Conservation (phyloP, 805 yeast genomes). For the Wickerhamomyces ciferrii region DNA sequence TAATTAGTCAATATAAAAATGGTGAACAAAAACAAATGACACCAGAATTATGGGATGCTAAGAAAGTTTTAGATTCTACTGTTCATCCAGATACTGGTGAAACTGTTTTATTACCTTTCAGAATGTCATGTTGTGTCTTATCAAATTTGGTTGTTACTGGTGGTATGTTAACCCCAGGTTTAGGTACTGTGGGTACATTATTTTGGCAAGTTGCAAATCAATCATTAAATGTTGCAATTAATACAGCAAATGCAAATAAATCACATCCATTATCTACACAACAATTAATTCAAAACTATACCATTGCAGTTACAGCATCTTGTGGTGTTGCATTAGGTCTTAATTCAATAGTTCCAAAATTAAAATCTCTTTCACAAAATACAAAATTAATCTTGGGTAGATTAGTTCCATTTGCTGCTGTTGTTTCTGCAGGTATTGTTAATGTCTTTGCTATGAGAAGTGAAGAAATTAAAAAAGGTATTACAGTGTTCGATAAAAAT, state of each 20-base stretch:
- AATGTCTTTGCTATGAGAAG: constrained; percentile 97
- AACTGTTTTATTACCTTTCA: constrained; percentile 85
- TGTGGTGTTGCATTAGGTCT: constrained; percentile 95
- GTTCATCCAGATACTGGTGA: constrained; percentile 97
- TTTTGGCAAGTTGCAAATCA: constrained; percentile 99
- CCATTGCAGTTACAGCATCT: constrained; percentile 88
- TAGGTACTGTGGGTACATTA: constrained; percentile 84
- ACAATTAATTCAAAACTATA: constrained; percentile 75
- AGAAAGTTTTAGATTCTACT: constrained; percentile 82
- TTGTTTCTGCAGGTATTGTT: constrained; percentile 93
- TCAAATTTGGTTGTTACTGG: constrained; percentile 92
- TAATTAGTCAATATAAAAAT: constrained; percentile 67
- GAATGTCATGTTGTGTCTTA: constrained; percentile 95
- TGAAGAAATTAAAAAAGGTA: constrained; percentile 86
- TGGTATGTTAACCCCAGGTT: constrained; percentile 95
- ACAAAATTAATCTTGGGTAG: constrained; percentile 74
- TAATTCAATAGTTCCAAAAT: constrained; percentile 83
- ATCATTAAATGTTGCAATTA: constrained; percentile 93
- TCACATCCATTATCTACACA: constrained; percentile 81
- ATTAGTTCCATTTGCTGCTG: constrained; percentile 97
- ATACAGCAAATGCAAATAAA: constrained; percentile 93
- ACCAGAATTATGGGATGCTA: constrained; percentile 85
- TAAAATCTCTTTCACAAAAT: constrained; percentile 62
- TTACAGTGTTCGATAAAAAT: constrained; percentile 62
- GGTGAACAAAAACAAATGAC: constrained; percentile 63